Evolutionary conservation across 2,329 filamentous ascomycete species (phyloP).

Genomic region (Claviceps lovelessii): DNA sequence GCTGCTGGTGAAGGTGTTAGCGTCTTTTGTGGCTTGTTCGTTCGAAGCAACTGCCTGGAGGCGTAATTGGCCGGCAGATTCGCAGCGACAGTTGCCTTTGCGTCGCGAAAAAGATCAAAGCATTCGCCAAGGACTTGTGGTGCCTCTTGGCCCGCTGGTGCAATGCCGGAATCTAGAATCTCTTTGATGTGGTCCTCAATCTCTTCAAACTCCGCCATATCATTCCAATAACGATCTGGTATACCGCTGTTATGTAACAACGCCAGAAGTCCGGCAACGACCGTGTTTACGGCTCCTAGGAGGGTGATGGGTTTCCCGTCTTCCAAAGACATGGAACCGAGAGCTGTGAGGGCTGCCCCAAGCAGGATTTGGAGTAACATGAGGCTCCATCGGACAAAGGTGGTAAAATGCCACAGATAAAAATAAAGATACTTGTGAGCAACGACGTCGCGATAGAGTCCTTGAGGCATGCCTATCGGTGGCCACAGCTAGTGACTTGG

Average conservation of each 20-base stretch:
- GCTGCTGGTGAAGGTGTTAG: not conserved
- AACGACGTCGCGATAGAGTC: conserved; percentile 35
- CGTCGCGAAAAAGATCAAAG: conserved; percentile 30
- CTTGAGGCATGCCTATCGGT: conserved; percentile 30
- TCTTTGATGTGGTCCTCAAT: conserved; percentile 37
- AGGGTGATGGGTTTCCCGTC: conserved; percentile 30
- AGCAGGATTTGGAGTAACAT: conserved; percentile 36
- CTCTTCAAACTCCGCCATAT: conserved; percentile 34
- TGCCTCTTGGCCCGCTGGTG: conserved; percentile 25
- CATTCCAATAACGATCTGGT: conserved; percentile 35
- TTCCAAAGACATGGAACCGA: conserved; percentile 27
- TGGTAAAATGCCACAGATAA: conserved; percentile 29
- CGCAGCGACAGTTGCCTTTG: conserved; percentile 31
- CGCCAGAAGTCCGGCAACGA: conserved; percentile 35
- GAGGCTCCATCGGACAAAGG: conserved; percentile 28
- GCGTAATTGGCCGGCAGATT: conserved; percentile 32
- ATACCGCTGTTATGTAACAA: conserved; percentile 40
- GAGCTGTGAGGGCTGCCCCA: conserved; percentile 34
- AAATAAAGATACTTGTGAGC: conserved; percentile 29
- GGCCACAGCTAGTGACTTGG: conserved; percentile 30
- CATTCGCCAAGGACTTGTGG: conserved; percentile 34
- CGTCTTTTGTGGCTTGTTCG: conserved; percentile 1
- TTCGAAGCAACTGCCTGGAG: conserved; percentile 10
- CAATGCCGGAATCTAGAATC: conserved; percentile 33
- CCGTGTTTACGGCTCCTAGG: conserved; percentile 36